Evolutionary conservation across 176 grass and related monocot species (phyloP).

Genomic region (Sorghum bicolor): Sorghum_bicolor_NCBIv3 NC_012875.2:59536501-59537000

Average conservation of each 20-base stretch:
- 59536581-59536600: background rate
- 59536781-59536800: background rate
- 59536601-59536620: background rate
- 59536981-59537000: too few relatives aligned
- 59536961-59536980: too few relatives aligned
- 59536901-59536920: too few relatives aligned
- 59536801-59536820: background rate
- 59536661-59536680: background rate
- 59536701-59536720: background rate
- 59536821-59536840: too few relatives aligned
- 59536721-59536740: background rate
- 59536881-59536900: too few relatives aligned
- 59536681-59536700: background rate
- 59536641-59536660: background rate
- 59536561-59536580: background rate
- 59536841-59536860: too few relatives aligned
- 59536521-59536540: background rate
- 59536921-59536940: too few relatives aligned
- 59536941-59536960: too few relatives aligned
- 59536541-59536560: background rate
- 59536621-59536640: background rate
- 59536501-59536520: background rate
- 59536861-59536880: too few relatives aligned
- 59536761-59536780: background rate
- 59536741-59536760: background rate